A percentile compares a stretch with the other conserved stretches of the same genome.
Evolutionary conservation across 2,329 filamentous ascomycete species (phyloP).

Genomic region (Curvularia sp.): DNA sequence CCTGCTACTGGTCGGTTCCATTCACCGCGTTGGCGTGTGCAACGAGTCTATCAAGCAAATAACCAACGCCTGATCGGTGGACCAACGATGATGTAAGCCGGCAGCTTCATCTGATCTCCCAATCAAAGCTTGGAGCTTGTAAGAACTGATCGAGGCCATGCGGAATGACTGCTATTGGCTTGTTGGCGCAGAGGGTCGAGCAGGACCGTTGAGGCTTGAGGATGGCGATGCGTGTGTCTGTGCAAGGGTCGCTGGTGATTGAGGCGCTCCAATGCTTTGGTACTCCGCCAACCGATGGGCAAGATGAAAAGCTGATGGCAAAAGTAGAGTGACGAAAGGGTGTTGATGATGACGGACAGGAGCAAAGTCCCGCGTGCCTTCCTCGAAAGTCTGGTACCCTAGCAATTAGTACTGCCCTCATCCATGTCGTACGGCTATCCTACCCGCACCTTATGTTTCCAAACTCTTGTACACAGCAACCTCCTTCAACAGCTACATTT

Average conservation of each 20-base stretch:
- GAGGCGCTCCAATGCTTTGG: not conserved
- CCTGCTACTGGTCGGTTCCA: conserved; percentile 5
- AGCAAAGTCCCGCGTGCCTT: conserved; percentile 16
- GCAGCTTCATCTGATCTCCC: not conserved
- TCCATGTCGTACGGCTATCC: conserved; percentile 28
- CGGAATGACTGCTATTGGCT: not conserved
- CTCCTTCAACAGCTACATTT: conserved; percentile 3
- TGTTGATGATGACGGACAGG: conserved; percentile 6
- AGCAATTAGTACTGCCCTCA: conserved; percentile 30
- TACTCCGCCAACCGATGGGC: conserved; percentile 4
- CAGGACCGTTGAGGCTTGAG: not conserved
- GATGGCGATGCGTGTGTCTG: not conserved
- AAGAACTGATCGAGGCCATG: not conserved
- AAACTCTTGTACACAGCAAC: conserved; percentile 8
- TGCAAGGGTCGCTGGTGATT: not conserved
- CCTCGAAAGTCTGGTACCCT: conserved; percentile 33
- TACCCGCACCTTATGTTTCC: conserved; percentile 16
- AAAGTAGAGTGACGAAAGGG: conserved; percentile 11
- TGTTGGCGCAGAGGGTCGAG: not conserved
- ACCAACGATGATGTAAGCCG: conserved; percentile 3
- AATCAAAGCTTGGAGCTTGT: not conserved
- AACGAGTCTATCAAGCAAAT: not conserved
- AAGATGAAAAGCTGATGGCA: conserved; percentile 11
- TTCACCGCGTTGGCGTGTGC: not conserved
- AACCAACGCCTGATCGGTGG: not conserved